phyloP scores from a whole-genome alignment of 176 grass and related monocot species.

The Triticum turgidum region DNA sequence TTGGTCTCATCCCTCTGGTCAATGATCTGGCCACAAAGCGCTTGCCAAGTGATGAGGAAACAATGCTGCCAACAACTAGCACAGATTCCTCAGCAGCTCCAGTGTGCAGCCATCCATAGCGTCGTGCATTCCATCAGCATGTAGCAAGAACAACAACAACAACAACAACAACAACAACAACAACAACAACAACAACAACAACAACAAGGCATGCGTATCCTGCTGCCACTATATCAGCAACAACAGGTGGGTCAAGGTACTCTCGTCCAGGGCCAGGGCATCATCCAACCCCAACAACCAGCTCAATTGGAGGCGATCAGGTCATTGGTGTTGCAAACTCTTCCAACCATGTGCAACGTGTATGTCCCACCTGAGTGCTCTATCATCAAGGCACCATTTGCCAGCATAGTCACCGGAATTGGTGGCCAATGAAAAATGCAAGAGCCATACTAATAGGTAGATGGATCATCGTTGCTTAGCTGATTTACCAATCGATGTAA shows the following conservation, averaged over 20 bases:
- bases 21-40: no score
- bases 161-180: no score
- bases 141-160: neutral
- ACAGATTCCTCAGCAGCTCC: no score
- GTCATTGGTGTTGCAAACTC: neutral
- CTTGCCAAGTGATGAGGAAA: no score
- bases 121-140: neutral
- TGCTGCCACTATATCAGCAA: neutral
- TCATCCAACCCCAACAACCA: neutral
- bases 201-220: neutral
- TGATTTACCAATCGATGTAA: no score
- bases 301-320: neutral
- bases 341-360: neutral
- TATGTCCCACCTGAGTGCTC: neutral
- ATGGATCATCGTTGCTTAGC: no score
- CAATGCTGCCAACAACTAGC: no score
- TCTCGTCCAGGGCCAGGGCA: neutral
- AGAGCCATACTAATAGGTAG: no score
- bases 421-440: no score
- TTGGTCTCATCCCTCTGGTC: no score
- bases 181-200: neutral
- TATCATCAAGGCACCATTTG: neutral
- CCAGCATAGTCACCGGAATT: no score
- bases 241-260: no score
- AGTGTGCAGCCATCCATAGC: neutral